Percentiles rank a stretch among this genome's conserved stretches.
phyloP scores from a whole-genome alignment of 2,329 filamentous ascomycete species.

The Dothistroma septosporum region DNA sequence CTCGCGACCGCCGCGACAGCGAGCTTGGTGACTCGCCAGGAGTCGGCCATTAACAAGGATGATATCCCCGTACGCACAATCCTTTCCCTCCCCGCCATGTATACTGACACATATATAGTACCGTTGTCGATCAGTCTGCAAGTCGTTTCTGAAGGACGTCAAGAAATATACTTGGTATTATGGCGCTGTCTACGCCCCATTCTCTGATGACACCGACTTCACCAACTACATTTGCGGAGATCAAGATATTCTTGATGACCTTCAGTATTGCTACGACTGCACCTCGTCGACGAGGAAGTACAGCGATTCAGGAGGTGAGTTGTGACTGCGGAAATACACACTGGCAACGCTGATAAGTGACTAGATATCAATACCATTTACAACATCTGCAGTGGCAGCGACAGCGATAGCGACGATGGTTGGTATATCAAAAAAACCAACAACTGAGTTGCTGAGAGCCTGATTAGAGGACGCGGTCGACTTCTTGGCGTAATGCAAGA shows the following conservation, averaged over 20 bases:
- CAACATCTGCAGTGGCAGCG: background rate
- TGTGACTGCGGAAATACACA: background rate
- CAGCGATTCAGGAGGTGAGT: background rate
- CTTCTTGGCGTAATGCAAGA: too few species aligned
- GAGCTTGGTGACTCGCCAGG: background rate
- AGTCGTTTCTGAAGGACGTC: too few species aligned
- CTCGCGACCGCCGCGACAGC: background rate
- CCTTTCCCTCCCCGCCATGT: background rate
- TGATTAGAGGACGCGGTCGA: too few species aligned
- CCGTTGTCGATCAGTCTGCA: background rate
- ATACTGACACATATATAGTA: background rate
- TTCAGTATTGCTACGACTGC: background rate
- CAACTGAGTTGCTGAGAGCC: too few species aligned
- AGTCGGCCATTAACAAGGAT: background rate
- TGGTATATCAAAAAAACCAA: too few species aligned
- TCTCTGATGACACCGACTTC: background rate
- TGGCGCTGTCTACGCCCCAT: background rate
- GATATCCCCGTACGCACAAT: background rate
- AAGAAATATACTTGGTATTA: too few species aligned
- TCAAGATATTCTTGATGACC: background rate
- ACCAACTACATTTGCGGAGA: background rate
- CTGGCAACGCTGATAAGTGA: background rate
- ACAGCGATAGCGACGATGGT: too few species aligned
- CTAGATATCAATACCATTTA: background rate
- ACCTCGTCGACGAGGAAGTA: background rate